These are phyloP conservation scores for Curvularia eragrostidis DNA, from an alignment of 2,329 filamentous ascomycete species.

Conservation along the genomic window DNA sequence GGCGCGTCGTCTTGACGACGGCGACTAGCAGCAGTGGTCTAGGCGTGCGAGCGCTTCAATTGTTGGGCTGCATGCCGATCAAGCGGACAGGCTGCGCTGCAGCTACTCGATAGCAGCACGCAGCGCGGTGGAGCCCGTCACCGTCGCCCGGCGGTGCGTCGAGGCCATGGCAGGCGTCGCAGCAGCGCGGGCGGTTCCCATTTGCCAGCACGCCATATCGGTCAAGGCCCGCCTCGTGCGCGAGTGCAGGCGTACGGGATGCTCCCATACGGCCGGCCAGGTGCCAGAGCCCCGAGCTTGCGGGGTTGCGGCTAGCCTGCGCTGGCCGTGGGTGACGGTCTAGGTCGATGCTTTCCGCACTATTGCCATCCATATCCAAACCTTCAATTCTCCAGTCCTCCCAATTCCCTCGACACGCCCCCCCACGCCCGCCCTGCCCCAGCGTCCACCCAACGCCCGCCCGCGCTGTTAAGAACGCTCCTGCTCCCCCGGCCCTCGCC, in stretches of 20 bases:
- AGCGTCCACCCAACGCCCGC: slow-evolving; percentile 5
- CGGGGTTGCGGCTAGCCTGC: slow-evolving; percentile 10
- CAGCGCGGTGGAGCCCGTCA: slow-evolving; percentile 13
- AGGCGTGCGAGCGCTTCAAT: slow-evolving; percentile 16
- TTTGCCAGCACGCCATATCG: not conserved
- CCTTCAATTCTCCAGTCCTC: slow-evolving; percentile 13
- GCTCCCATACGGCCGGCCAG: not conserved
- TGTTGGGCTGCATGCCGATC: slow-evolving; percentile 31
- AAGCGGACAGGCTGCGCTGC: slow-evolving; percentile 8
- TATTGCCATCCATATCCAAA: slow-evolving; percentile 11
- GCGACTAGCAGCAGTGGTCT: slow-evolving; percentile 18
- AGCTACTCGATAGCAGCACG: slow-evolving; percentile 15
- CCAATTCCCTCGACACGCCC: not conserved
- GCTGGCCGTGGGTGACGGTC: slow-evolving; percentile 6
- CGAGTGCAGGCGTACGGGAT: slow-evolving; percentile 6
- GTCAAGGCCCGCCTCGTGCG: not conserved
- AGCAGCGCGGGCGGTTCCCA: not conserved
- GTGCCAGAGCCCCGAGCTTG: slow-evolving; percentile 9
- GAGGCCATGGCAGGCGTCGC: no score
- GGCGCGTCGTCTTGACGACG: slow-evolving; percentile 3
- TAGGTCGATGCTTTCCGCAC: slow-evolving; percentile 16
- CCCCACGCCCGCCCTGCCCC: not conserved
- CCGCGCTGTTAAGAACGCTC: slow-evolving; percentile 19
- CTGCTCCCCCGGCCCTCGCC: not conserved
- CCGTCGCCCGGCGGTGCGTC: not conserved